Conservation (phyloP, 2,329 filamentous ascomycete genomes). For the Trichophyton schoenleinii region DNA sequence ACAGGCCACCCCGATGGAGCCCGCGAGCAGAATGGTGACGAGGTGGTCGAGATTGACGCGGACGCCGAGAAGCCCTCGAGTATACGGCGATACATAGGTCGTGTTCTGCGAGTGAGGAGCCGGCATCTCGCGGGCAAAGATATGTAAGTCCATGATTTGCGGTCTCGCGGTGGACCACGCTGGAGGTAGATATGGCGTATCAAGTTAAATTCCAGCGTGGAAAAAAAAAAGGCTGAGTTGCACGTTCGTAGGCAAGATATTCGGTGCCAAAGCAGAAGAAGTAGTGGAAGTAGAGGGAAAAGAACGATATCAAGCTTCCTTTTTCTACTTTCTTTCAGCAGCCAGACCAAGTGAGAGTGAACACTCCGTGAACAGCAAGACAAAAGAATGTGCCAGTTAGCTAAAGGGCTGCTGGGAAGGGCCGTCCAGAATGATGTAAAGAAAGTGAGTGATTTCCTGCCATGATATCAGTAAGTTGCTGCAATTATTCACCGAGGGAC, state of each 20-base stretch:
- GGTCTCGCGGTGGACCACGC: neutral
- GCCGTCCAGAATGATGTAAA: neutral
- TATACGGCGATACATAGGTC: constrained; percentile 32
- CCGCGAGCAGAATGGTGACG: constrained; percentile 29
- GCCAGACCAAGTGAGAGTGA: neutral
- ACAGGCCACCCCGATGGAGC: constrained; percentile 23
- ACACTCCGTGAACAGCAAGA: neutral
- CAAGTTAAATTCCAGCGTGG: neutral
- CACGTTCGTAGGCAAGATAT: neutral
- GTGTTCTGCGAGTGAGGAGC: constrained; percentile 16
- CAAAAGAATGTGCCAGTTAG: neutral
- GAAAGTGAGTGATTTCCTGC: neutral
- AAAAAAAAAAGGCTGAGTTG: neutral
- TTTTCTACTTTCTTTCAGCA: neutral
- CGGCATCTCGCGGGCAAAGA: neutral
- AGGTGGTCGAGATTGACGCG: constrained; percentile 29
- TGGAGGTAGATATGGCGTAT: no score
- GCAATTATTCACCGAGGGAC: no score
- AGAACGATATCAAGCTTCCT: neutral
- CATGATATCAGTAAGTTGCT: neutral
- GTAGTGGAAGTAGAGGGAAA: neutral
- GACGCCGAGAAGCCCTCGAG: constrained; percentile 28
- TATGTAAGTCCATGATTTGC: neutral
- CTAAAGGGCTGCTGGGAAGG: neutral
- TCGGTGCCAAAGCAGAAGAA: neutral